Evolutionary conservation across 2,329 filamentous ascomycete genomes (phyloP), one percentile per base, ranked within the genome.

Genomic region (Sporothrix protearum): DNA sequence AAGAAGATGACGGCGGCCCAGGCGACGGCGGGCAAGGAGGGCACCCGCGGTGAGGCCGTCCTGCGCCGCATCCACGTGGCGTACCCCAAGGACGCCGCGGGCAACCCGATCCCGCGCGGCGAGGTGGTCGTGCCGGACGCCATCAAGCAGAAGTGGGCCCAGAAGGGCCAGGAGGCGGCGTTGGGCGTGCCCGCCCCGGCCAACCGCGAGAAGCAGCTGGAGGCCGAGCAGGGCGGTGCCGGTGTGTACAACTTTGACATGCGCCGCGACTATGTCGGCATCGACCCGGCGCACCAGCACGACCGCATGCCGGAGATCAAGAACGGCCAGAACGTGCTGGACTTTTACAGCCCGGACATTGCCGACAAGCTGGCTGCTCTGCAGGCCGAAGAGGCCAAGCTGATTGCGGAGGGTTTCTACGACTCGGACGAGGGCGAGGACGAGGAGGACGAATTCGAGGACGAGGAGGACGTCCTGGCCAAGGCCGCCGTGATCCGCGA

Each of bases 301-400:
- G 96, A 99, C 84, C 93, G 92, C 82, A 92, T 98, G 71, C 96
- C 96, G 42, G 96, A 99, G 82, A 86, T 97, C 66, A 92, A 94
- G 81, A 90, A 98, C 79, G 96, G 96, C 81, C 94, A 95, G 87
- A 99, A 99, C 81, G 92, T 99, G 72, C 96, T 95, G 83, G 96
- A 99, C 82, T 99, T 93, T 81, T 89, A 99, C 78, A 96, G 98
- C 78, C 94, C 95, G 0, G 96, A 99, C 71, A 99, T 99, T 79
- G 96, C 97, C 78, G 87, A 89, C 76, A 98, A 97, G 85, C 88
- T 99, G 67, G 90, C 91, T 68, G 93, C 93, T 71, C 86, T 99
- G 45, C 96, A 99, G 81, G 94, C 94, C 74, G 96, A 99, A 79
- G 96, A 99, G 81, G 95, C 97, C 83, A 91, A 91, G 77, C 88